Conservation (phyloP, 2,329 filamentous ascomycete species). For the Pezizomycotina sp. region DNA sequence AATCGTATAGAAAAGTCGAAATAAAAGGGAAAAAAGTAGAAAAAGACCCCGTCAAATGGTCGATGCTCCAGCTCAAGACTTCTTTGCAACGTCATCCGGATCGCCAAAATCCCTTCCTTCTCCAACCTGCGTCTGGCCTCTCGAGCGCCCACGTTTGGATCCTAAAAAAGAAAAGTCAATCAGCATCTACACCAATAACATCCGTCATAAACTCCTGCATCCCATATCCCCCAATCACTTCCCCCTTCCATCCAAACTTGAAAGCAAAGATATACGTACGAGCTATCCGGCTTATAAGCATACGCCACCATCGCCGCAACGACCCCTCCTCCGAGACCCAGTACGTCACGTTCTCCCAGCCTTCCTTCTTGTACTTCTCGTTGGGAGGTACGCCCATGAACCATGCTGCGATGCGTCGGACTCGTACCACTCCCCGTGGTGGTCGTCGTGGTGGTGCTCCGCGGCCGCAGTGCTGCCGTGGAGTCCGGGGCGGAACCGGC, state of each 20-base stretch:
- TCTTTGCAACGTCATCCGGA: no score
- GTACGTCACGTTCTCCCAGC: constrained; percentile 79
- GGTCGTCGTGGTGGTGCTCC: constrained; percentile 31
- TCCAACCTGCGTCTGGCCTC: constrained; percentile 91
- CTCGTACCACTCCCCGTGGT: constrained; percentile 68
- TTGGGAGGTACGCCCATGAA: constrained; percentile 87
- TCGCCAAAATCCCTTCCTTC: constrained; percentile 86
- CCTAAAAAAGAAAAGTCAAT: no score
- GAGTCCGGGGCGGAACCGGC: no score
- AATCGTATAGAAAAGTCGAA: no score
- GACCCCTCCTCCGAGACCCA: constrained; percentile 72
- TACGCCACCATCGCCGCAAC: constrained; percentile 60
- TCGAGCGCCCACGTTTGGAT: constrained; percentile 99
- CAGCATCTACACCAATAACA: constrained; percentile 20
- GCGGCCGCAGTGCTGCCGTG: no score
- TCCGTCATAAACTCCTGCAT: background rate
- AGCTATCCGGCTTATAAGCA: constrained; percentile 96
- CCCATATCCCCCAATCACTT: background rate
- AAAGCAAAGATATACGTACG: constrained; percentile 47
- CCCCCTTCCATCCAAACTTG: constrained; percentile 1
- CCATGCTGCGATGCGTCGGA: constrained; percentile 74
- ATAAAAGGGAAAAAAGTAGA: no score
- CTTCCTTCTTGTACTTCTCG: constrained; percentile 89
- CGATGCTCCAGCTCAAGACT: no score
- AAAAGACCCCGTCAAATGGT: no score